phyloP scores from a whole-genome alignment of 768 basidiomycete genomes.

The Tephrocybe rancida region DNA sequence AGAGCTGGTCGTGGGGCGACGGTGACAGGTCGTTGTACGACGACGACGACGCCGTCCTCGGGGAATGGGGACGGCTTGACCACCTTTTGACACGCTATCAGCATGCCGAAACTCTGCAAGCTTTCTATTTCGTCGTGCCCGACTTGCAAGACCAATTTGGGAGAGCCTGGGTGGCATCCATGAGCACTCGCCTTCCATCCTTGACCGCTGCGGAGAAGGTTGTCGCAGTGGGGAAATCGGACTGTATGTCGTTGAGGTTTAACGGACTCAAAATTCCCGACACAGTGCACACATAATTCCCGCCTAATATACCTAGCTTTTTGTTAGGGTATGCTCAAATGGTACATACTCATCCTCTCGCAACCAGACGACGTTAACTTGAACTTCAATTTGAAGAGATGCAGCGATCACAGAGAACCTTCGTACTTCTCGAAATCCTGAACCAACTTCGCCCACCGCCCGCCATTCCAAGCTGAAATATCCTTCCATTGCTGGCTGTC shows the following conservation, averaged over 20 bases:
- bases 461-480: constrained; percentile 38
- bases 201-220: neutral
- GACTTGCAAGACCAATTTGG: neutral
- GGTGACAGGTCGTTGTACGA: neutral
- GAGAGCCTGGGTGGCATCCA: neutral
- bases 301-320: too few species aligned
- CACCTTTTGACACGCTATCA: neutral
- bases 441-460: constrained; percentile 37
- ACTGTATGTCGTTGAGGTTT: too few species aligned
- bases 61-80: neutral
- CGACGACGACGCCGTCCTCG: neutral
- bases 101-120: neutral
- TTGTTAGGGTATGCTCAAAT: too few species aligned
- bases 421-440: constrained; percentile 32
- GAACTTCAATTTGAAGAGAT: too few species aligned
- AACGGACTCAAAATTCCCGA: too few species aligned
- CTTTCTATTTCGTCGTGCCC: neutral
- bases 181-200: neutral
- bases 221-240: neutral
- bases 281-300: too few species aligned
- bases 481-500: constrained; percentile 45
- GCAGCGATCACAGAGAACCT: neutral
- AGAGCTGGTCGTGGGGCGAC: too few species aligned
- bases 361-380: too few species aligned
- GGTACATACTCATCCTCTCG: too few species aligned